Base-by-base conservation (phyloP, 169 alveolate genomes). In the Eimeria necatrix region DNA sequence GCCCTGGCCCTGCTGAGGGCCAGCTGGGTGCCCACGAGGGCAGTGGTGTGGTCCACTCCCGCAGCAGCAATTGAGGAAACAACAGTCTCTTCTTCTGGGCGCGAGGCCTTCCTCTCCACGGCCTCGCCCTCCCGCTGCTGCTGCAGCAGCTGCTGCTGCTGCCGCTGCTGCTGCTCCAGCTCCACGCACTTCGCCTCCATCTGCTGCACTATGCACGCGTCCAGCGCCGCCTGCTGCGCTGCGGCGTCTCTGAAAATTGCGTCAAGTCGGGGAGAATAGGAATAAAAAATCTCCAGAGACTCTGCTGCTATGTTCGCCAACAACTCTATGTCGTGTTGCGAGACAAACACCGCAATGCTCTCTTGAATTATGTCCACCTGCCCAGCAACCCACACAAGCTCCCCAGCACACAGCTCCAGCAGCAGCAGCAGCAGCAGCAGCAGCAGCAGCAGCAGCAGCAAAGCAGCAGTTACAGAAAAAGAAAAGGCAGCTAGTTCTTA, bases 351-450 rank as follows among this genome's bases (percentile, higher is more conserved):
- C 0, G 76, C 41, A 16, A 89, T 3, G 7, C 80, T n/a, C 60
- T 89, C 94, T 26, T 89, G 94, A 1, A 89, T 52, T 4, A 89
- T 80, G 46, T 89, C 94, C 76, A 73, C 76, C 94, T 89, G 94
- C 41, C 9, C 81, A 71, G 22, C 51, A 32, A 9, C 53, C 46
- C 51, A 71, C 51, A 71, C 81, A 3, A 14, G 14, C 78, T 8
- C 78, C 7, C 41, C 10, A 10, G 20, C 20, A n/a, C n/a, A n/a
- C n/a, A n/a, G n/a, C n/a, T n/a, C n/a, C n/a, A n/a, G n/a, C n/a
- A n/a, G n/a, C n/a, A n/a, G n/a, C n/a, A n/a, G n/a, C 78, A 68
- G 12, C 41, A 20, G 78, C 41, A 68, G 78, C 24, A 68, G 78
- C 20, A 6, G 46, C 41, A 6, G 78, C 24, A 6, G 24, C 6